A percentile compares a stretch with the other conserved stretches of the same genome.
phyloP scores from a whole-genome alignment of 176 grass and related monocot genomes.

The Canna indica region DNA sequence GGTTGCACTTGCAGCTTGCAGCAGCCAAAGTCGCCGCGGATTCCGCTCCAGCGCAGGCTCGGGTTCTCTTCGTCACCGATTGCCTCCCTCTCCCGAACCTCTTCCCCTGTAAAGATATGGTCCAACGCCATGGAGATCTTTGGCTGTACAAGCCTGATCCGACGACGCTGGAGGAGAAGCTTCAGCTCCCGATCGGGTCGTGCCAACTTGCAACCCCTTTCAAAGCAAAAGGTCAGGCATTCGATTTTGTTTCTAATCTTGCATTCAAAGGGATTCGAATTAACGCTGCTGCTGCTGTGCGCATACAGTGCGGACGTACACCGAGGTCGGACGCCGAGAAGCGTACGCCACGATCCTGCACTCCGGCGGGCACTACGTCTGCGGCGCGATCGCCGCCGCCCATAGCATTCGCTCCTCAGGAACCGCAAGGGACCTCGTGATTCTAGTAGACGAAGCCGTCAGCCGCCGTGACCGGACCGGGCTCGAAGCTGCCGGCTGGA shows the following conservation, averaged over 20 bases:
- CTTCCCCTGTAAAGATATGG: background rate
- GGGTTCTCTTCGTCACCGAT: background rate
- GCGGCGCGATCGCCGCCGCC: constrained; percentile 6
- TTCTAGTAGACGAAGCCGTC: background rate
- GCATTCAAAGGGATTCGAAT: too few relatives aligned
- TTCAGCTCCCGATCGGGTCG: background rate
- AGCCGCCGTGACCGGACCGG: background rate
- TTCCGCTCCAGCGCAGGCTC: background rate
- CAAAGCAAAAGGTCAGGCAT: background rate
- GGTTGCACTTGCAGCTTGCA: constrained; percentile 9
- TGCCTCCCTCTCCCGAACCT: background rate
- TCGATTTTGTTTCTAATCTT: too few relatives aligned
- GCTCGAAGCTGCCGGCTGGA: constrained; percentile 1
- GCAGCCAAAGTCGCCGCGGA: background rate
- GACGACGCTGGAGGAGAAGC: background rate
- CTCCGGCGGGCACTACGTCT: background rate
- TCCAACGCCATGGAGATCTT: background rate
- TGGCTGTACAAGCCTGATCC: constrained; percentile 2
- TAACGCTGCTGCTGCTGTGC: background rate
- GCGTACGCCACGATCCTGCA: constrained; percentile 8
- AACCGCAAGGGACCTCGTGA: background rate
- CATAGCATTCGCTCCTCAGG: background rate
- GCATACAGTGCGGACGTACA: constrained; percentile 10
- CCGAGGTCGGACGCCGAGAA: background rate
- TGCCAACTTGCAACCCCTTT: background rate